Base-by-base conservation (phyloP, 192 early-diverging fungal species). In the Cladochytrium replicatum region DNA sequence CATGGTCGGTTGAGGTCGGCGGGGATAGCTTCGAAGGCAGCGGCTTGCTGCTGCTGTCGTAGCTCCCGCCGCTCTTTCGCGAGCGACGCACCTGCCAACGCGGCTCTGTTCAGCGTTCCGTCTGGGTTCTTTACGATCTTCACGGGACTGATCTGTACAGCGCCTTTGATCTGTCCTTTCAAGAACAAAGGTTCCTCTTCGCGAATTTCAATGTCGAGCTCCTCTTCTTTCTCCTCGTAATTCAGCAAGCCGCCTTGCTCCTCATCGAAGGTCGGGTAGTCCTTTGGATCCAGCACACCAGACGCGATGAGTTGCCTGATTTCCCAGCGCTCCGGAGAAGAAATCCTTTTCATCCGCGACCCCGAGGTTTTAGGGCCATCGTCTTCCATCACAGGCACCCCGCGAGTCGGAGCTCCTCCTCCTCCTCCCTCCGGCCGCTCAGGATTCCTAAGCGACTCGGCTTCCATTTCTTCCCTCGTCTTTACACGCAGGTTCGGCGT, bases 41-140 rank as follows among this genome's bases (percentile, higher is more conserved):
- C 64, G 9, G 66, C 57, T 4, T 61, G 64, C 49, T 77, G 67
- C 46, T 73, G 61, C 42, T 57, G 63, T 30, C 72, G 57, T 29
- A 80, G 59, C 63, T 97, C 92, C 59, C 88, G 74, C 42, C 96
- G 78, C 61, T 99, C 96, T 54, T 94, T 96, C 11, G 93, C 88
- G 17, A 96, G 53, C 0, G 89, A 78, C 0, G 91, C 91, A 9
- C 96, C 91, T 2, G 86, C 82, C 37, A 99, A 61, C 5, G 96
- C 96, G 0, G 93, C 91, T 3, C 93, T 78, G 60, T 99, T 97
- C 68, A 99, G 57, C 9, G 89, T 86, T 17, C 96, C 96, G 57
- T 97, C 96, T 1, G 93, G 93, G 32, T 90, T 93, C 66, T 97
- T 97, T 32, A 99, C 89, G 22, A 99, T 88, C 64, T 97, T 99